phyloP scores from a whole-genome alignment of 2,329 filamentous ascomycete genomes.

The Colletotrichum sp. region DNA sequence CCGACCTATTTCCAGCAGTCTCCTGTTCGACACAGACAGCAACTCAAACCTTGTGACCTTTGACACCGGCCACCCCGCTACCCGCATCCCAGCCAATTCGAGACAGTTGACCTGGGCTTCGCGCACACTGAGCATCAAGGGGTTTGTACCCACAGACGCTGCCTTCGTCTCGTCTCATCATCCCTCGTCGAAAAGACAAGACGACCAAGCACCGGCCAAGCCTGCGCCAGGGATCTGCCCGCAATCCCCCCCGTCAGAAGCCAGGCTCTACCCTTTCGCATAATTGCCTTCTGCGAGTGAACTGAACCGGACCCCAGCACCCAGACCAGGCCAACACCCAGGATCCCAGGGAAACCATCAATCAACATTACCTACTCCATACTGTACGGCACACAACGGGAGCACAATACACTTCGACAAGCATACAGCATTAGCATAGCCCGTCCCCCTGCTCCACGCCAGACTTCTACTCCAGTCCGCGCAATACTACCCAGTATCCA shows the following conservation, averaged over 20 bases:
- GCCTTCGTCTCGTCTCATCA: conserved; percentile 21
- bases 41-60: background rate
- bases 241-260: background rate
- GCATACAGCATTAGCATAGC: background rate
- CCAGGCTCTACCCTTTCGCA: background rate
- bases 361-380: background rate
- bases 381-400: background rate
- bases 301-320: background rate
- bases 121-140: conserved; percentile 19
- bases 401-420: background rate
- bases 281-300: background rate
- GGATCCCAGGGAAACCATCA: background rate
- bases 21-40: background rate
- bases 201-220: conserved; percentile 19
- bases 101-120: conserved; percentile 10
- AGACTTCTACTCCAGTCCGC: background rate
- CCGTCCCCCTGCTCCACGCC: background rate
- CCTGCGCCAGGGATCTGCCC: conserved; percentile 14
- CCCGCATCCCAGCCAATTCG: conserved; percentile 15
- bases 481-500: background rate
- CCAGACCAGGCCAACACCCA: background rate
- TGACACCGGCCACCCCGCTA: conserved; percentile 7
- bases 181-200: conserved; percentile 14
- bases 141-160: conserved; percentile 15
- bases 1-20: background rate